Conservation (phyloP, 805 yeast species). For the Torulaspora maleeae region DNA sequence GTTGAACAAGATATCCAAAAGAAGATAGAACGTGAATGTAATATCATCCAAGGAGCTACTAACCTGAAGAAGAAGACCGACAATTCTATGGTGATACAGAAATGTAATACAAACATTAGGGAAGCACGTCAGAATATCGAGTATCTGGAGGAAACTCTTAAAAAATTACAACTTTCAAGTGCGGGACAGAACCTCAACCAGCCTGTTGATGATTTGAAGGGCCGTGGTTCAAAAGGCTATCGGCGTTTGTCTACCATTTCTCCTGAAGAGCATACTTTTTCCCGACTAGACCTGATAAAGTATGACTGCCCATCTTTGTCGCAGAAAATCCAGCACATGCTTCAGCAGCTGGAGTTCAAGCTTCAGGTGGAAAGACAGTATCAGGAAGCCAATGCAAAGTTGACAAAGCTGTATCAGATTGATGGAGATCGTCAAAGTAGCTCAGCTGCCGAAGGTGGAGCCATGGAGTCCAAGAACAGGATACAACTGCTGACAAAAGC, state of each 20-base stretch:
- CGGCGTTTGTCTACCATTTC: slow-evolving; percentile 39
- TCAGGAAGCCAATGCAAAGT: slow-evolving; percentile 85
- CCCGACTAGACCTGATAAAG: slow-evolving; percentile 76
- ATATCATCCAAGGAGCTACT: slow-evolving; percentile 83
- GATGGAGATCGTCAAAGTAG: slow-evolving; percentile 88
- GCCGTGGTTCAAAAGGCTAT: slow-evolving; percentile 14
- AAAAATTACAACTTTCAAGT: slow-evolving; percentile 44
- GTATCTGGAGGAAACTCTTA: slow-evolving; percentile 73
- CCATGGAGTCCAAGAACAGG: slow-evolving; percentile 76
- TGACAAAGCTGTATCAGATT: slow-evolving; percentile 75
- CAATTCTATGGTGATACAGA: slow-evolving; percentile 79
- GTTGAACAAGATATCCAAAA: slow-evolving; percentile 60
- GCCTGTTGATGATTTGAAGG: slow-evolving; percentile 1
- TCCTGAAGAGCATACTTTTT: slow-evolving; percentile 40
- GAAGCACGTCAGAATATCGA: slow-evolving; percentile 91
- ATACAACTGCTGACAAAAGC: slow-evolving; percentile 80
- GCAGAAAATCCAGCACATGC: slow-evolving; percentile 90
- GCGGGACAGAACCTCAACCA: neutral
- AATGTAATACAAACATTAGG: slow-evolving; percentile 82
- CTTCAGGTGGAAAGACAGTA: slow-evolving; percentile 92
- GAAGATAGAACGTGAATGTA: slow-evolving; percentile 84
- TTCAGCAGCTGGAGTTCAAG: slow-evolving; percentile 90
- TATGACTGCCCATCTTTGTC: slow-evolving; percentile 94
- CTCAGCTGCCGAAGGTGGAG: slow-evolving; percentile 85
- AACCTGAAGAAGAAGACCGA: slow-evolving; percentile 71